Base-by-base conservation (phyloP, 2,329 filamentous ascomycete genomes). In the Monilinia fructigena region DNA sequence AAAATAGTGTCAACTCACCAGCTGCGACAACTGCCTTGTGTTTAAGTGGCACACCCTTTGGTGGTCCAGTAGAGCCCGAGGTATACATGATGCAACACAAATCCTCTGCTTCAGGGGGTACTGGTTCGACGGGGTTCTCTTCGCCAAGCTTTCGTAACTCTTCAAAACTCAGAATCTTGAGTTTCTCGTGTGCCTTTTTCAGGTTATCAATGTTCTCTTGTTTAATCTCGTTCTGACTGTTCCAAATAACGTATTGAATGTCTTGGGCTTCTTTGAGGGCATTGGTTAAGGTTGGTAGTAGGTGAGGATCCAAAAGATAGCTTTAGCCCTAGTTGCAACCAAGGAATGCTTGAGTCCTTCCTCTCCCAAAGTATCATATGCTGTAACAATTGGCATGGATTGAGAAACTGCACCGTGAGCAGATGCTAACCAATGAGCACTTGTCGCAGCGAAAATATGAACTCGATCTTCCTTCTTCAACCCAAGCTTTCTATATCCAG, bases 351-450 rank as follows among this genome's bases (percentile, higher is more conserved):
- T 87, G 69, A 97, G 85, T 53, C 93, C 93, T 70, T 88, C 86
- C 74, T 92, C 85, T 66, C 93, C 93, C 59, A 97, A 87, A 20
- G 93, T 96, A 77, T 97, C 93, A 79, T 97, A 97, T 61, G 93
- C 92, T 47, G 94, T 98, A 61, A 97, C 94, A 71, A 97, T 93
- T 68, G 91, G 87, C 76, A 97, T 86, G 53, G 92, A 93, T 79
- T 97, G 94, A 28, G 93, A 93, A 38, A 88, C 79, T 65, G 82
- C 81, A 68, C 78, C 82, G 74, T 85, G 83, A 26, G 82, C 81
- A 72, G 79, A 78, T 70, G 80, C 77, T 26, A 85, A 75, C 83
- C 83, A 85, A 75, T 74, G 68, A 20, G 71, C 70, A 66, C 74
- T 84, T 20, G 90, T 96, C 56, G 89, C 87, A 69, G 90, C 91